These are phyloP conservation scores for Chaetomium fimeti DNA, from an alignment of 495 filamentous ascomycete genomes.

Conservation along the genomic window DNA sequence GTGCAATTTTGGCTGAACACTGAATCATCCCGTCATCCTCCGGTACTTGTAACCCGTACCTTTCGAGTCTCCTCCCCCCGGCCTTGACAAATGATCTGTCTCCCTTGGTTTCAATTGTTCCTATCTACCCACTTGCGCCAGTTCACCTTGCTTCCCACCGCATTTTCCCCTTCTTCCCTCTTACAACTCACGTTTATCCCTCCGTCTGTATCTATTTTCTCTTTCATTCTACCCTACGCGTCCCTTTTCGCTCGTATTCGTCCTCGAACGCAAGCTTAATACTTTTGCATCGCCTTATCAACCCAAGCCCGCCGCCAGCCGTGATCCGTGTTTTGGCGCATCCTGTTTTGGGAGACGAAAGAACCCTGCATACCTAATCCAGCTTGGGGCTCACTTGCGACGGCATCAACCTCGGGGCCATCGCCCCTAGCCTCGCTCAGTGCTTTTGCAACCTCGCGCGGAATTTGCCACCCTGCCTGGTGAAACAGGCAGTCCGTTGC, in stretches of 20 bases:
- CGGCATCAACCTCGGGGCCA: not conserved
- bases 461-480: not conserved
- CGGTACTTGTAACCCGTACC: slow-evolving; percentile 12
- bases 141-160: slow-evolving; percentile 16
- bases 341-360: not conserved
- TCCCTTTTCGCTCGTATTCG: not conserved
- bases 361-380: not conserved
- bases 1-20: slow-evolving; percentile 27
- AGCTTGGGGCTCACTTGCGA: not conserved
- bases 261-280: not conserved
- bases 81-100: slow-evolving; percentile 22
- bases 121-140: slow-evolving; percentile 15
- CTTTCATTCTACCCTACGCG: not conserved
- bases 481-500: not conserved
- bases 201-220: not conserved
- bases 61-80: slow-evolving; percentile 8
- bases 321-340: not conserved
- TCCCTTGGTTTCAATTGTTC: slow-evolving; percentile 25
- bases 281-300: not conserved
- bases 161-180: slow-evolving; percentile 15
- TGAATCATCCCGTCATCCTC: slow-evolving; percentile 18
- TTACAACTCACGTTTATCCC: slow-evolving; percentile 4
- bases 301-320: not conserved
- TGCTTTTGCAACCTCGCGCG: not conserved
- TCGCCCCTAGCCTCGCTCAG: not conserved